Base-by-base conservation (phyloP, 2,329 filamentous ascomycete genomes). In the Neodidymelliopsis sp. region DNA sequence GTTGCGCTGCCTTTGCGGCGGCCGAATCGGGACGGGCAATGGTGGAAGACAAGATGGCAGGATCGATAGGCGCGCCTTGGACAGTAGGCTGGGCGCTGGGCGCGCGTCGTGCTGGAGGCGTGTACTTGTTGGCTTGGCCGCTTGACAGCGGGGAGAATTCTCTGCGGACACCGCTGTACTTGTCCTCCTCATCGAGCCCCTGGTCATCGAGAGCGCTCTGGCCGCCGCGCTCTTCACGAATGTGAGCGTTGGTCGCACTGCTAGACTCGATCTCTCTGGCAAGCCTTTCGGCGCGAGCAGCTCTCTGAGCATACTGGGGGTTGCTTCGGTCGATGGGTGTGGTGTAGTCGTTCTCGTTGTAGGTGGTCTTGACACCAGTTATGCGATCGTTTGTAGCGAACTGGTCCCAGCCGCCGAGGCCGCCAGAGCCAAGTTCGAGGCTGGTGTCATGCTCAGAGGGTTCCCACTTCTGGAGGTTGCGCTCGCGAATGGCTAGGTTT, bases 271-370 rank as follows among this genome's bases (percentile, higher is more conserved):
- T 99, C 72, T 97, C 93, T 52, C 89, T 85, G 16, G 91, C 94
- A 66, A 93, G 89, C 59, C 82, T 87, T 16, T 92, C 91, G 12
- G 70, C 94, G 25, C 86, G 83, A 3, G 89, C 91, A 62, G 89
- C 81, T 57, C 87, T 84, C 71, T 90, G 85, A 56, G 84, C 86
- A 74, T 95, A 97, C 43, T 88, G 81, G 1, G 94, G 92, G 62
- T 96, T 86, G 56, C 75, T 89, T 66, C 86, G 90, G 74, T 99
- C 85, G 66, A 99, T 95, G 29, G 84, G 77, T 8, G 94, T 99
- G 1, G 94, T 99, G 76, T 99, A 99, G 31, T 94, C 85, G 62
- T 90, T 91, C 74, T 97, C 94, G 66, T 97, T 86, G 70, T 97
- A 99, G 63, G 91, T 91, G 41, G 89, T 94, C 73, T 85, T 90